Conservation (phyloP, 768 basidiomycete species). For the Russula compacta region DNA sequence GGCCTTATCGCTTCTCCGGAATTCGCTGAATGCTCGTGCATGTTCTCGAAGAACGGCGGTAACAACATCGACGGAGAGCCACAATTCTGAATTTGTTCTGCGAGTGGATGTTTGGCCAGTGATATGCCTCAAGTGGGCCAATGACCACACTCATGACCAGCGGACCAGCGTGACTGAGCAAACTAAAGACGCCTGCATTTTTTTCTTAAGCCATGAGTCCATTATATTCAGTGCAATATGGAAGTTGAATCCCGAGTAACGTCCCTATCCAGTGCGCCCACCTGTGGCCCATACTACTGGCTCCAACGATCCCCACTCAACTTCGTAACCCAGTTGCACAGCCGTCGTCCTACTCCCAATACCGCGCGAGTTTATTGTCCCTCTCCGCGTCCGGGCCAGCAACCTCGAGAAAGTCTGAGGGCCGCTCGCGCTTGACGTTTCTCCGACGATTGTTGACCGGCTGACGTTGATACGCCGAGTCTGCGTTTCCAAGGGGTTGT, state of each 20-base stretch:
- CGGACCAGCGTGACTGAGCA: too few species aligned
- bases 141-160: too few species aligned
- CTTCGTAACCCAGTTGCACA: not conserved
- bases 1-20: not conserved
- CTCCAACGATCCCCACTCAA: not conserved
- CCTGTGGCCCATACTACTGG: not conserved
- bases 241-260: not conserved
- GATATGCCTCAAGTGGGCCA: too few species aligned
- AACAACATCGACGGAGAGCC: not conserved
- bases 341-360: slow-evolving; percentile 56
- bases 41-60: not conserved
- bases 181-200: not conserved
- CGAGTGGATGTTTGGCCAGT: not conserved
- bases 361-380: slow-evolving; percentile 58
- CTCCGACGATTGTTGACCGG: slow-evolving; percentile 75
- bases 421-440: slow-evolving; percentile 71
- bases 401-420: slow-evolving; percentile 76
- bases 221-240: not conserved
- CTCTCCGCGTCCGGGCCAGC: slow-evolving; percentile 38
- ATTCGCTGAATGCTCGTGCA: not conserved
- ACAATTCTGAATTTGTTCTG: not conserved
- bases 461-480: slow-evolving; percentile 81
- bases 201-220: not conserved
- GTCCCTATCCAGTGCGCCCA: not conserved
- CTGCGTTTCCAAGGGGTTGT: slow-evolving; percentile 59